A percentile compares a stretch with the other conserved stretches of the same genome.
Evolutionary conservation across 768 basidiomycete genomes (phyloP).

Genomic region (Pleurotus platypus): DNA sequence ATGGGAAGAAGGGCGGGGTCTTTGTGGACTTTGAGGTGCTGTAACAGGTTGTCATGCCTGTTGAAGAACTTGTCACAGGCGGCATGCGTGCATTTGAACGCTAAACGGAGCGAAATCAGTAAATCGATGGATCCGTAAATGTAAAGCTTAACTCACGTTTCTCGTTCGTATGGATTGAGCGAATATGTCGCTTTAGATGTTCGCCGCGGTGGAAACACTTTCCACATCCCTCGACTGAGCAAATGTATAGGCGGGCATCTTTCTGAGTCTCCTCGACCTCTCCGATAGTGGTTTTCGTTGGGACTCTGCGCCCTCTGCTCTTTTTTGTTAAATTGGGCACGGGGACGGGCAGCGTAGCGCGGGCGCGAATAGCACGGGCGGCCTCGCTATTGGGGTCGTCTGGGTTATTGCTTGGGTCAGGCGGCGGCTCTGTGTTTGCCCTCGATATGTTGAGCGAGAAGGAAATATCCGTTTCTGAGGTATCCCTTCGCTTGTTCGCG

Average conservation of each 20-base stretch:
- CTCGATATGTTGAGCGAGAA: conserved; percentile 4
- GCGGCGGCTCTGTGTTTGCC: conserved; percentile 2
- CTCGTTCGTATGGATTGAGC: conserved; percentile 73
- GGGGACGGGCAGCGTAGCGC: conserved; percentile 59
- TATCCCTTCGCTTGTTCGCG: conserved; percentile 1
- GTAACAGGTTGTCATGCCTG: conserved; percentile 76
- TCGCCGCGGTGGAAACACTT: conserved; percentile 74
- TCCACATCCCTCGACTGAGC: conserved; percentile 65
- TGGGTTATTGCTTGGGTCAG: neutral
- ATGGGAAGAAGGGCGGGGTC: conserved; percentile 17
- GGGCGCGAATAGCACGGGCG: conserved; percentile 27
- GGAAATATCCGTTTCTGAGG: conserved; percentile 3
- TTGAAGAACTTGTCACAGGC: conserved; percentile 73
- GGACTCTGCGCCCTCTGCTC: conserved; percentile 74
- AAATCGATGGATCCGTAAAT: conserved; percentile 13
- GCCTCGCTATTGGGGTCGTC: neutral
- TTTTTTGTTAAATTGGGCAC: conserved; percentile 80
- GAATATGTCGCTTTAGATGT: conserved; percentile 73
- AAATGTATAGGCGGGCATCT: conserved; percentile 44
- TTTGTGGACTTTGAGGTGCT: conserved; percentile 73
- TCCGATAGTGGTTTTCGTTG: conserved; percentile 34
- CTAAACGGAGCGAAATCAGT: conserved; percentile 31
- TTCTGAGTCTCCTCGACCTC: conserved; percentile 14
- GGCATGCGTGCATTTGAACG: conserved; percentile 67
- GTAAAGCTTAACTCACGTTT: conserved; percentile 55